Conservation (phyloP, 1,139 yeast species). For the Debaryomyces nepalensis region DNA sequence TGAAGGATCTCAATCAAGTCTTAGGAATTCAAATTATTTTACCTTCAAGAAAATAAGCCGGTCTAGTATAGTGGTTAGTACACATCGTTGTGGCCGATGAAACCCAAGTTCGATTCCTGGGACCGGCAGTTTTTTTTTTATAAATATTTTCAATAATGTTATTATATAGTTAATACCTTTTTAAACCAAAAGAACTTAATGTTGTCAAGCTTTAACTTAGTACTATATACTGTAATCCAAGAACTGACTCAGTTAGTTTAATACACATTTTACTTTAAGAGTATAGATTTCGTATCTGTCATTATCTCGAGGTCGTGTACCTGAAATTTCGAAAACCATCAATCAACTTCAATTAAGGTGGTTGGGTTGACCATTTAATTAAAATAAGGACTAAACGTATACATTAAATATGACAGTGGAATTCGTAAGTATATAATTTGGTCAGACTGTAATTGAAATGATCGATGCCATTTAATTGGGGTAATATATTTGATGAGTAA, state of each 20-base stretch:
- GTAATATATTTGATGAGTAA: not conserved
- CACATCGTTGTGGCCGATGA: constrained; percentile 60
- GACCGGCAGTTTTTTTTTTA: constrained; percentile 46
- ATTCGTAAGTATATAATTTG: constrained; percentile 20
- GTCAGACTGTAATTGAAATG: not conserved
- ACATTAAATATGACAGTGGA: constrained; percentile 22
- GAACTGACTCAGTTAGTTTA: too few relatives aligned
- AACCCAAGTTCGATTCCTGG: constrained; percentile 64
- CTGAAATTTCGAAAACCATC: not conserved
- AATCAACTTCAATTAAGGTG: not conserved
- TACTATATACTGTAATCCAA: too few relatives aligned
- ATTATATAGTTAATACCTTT: too few relatives aligned
- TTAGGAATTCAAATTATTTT: not conserved
- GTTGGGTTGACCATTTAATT: not conserved
- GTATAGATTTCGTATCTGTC: too few relatives aligned
- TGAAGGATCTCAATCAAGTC: too few relatives aligned
- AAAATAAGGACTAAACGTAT: not conserved
- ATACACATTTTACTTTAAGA: too few relatives aligned
- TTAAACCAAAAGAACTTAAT: too few relatives aligned
- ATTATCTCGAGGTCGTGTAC: constrained; percentile 11
- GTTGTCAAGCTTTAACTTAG: too few relatives aligned
- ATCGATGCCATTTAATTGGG: not conserved
- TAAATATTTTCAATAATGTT: not conserved
- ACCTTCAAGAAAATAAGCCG: constrained; percentile 25
- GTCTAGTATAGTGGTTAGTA: constrained; percentile 58